A percentile compares a stretch with the other conserved stretches of the same genome.
phyloP scores from a whole-genome alignment of 257 asterid genomes.

The Petrea volubilis region DNA sequence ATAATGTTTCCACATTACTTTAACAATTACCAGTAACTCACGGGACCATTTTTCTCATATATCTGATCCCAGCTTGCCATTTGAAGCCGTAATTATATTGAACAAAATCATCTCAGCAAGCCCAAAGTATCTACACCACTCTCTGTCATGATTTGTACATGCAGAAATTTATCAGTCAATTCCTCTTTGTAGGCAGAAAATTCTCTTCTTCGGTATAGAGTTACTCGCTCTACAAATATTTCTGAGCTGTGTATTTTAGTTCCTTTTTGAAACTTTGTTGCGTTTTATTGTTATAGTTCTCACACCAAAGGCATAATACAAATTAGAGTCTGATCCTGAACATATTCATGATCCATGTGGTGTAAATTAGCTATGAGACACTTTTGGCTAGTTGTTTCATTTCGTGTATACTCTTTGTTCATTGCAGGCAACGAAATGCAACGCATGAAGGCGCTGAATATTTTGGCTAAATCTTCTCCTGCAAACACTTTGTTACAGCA shows the following conservation, averaged over 20 bases:
- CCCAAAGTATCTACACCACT: background rate
- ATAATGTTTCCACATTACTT: background rate
- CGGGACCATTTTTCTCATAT: background rate
- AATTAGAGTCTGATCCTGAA: background rate
- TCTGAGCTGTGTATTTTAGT: constrained; percentile 1
- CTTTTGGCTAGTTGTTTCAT: background rate
- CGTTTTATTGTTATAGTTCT: background rate
- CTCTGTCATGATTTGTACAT: background rate
- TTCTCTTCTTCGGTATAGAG: background rate
- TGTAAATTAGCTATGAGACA: background rate
- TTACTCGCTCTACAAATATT: background rate
- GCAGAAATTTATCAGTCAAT: background rate
- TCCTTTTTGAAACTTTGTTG: background rate
- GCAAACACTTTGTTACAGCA: constrained; percentile 30
- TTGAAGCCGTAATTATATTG: background rate
- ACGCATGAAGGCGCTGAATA: constrained; percentile 59
- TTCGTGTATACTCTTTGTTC: background rate
- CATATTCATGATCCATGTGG: background rate
- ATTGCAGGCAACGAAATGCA: constrained; percentile 78
- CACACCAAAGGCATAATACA: background rate
- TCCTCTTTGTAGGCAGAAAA: background rate
- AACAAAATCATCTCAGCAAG: background rate
- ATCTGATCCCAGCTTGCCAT: background rate
- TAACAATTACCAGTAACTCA: background rate
- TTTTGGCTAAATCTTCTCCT: constrained; percentile 53